Base-by-base conservation (phyloP, 2,329 filamentous ascomycete species). In the Trichophyton verrucosum region DNA sequence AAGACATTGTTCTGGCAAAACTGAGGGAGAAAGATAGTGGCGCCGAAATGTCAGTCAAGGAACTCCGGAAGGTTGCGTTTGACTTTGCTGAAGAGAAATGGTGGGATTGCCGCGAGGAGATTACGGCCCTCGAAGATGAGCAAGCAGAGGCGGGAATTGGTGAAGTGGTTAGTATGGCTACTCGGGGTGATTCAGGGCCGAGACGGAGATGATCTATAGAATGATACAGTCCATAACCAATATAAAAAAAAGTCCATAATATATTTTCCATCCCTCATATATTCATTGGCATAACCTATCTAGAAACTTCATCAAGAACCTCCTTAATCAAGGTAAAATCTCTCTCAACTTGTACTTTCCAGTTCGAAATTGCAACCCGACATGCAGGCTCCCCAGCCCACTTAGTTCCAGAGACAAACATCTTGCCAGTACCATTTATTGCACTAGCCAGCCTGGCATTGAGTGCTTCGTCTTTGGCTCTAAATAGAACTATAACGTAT, bases 71-170 rank as follows among this genome's bases (percentile, higher is more conserved):
- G 68, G 86, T 85, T 71, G 94, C 91, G 0, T 99, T 96, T 72
- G 87, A 90, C 70, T 81, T 90, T 65, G 91, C 91, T 46, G 94
- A 99, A 74, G 88, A 91, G 76, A 96, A 95, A 73, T 99, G 94
- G 94, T 99, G 94, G 94, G 94, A 96, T 78, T 91, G 87, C 71
- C 83, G 94, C 68, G 94, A 99, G 77, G 92, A 97, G 76, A 88
- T 99, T 66, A 87, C 86, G 60, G 87, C 85, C 5, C 75, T 97
- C 69, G 94, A 99, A 75, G 92, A 96, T 74, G 92, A 96, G 77
- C 91, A 97, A 77, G 92, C 96, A 74, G 91, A 88, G 57, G 89
- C 91, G 38, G 91, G 94, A 8, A 96, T 97, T 73, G 89, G 91
- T 15, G 94, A 97, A 77, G 89, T 97, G 49, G 89, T 97, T 60